phyloP scores from a whole-genome alignment of 2,329 filamentous ascomycete species.

The Aspergillus sp. region DNA sequence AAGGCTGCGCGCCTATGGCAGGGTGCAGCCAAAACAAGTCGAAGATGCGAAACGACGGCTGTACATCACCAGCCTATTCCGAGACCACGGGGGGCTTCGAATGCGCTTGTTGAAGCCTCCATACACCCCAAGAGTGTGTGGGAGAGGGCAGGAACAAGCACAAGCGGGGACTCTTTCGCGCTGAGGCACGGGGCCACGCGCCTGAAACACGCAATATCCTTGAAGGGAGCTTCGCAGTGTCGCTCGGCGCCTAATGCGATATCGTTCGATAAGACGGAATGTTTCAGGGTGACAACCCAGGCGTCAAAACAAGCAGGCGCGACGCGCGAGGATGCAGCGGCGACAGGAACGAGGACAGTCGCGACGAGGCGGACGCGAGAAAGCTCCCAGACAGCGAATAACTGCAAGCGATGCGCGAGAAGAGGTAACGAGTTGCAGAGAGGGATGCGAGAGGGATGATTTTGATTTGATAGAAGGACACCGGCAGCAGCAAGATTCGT shows the following conservation, averaged over 20 bases:
- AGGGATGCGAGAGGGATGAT: slow-evolving; percentile 6
- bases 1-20: slow-evolving; percentile 22
- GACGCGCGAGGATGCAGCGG: slow-evolving; percentile 28
- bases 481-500: slow-evolving; percentile 19
- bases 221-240: slow-evolving; percentile 3
- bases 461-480: slow-evolving; percentile 19
- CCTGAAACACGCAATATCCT: slow-evolving; percentile 18
- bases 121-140: slow-evolving; percentile 15
- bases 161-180: slow-evolving; percentile 12
- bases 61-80: slow-evolving; percentile 33
- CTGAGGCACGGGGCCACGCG: slow-evolving; percentile 19
- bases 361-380: slow-evolving; percentile 22
- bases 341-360: slow-evolving; percentile 20
- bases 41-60: slow-evolving; percentile 18
- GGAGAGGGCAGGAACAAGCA: neutral
- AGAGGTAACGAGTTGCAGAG: slow-evolving; percentile 14
- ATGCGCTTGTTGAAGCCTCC: slow-evolving; percentile 16
- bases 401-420: slow-evolving; percentile 18
- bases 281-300: slow-evolving; percentile 32
- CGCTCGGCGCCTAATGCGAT: slow-evolving; percentile 18
- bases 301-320: slow-evolving; percentile 27
- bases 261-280: slow-evolving; percentile 29
- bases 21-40: slow-evolving; percentile 22
- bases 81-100: slow-evolving; percentile 21
- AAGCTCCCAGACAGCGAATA: slow-evolving; percentile 17